These are phyloP conservation scores for Eutrema salsugineum DNA, from an alignment of 441 rosid genomes.

Conservation along the genomic window DNA sequence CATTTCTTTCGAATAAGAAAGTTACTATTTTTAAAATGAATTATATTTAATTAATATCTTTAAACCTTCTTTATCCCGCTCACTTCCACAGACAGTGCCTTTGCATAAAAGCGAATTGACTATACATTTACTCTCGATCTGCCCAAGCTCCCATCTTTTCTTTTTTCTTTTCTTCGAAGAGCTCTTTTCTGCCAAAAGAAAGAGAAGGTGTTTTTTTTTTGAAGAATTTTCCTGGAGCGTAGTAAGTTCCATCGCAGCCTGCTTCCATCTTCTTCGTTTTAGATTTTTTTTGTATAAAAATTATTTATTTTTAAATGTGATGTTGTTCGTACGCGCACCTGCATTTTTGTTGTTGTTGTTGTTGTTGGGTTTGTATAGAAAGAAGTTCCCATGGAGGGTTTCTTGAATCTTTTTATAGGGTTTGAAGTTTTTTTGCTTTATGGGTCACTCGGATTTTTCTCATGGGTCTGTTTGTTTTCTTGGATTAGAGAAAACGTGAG, in stretches of 20 bases:
- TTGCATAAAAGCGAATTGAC: slow-evolving; percentile 32
- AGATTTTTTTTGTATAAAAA: no score
- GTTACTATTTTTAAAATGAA: neutral
- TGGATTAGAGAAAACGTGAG: neutral
- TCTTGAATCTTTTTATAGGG: neutral
- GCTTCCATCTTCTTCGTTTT: neutral
- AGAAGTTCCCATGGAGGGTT: neutral
- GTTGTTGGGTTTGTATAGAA: neutral
- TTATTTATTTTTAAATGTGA: neutral
- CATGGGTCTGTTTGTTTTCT: neutral
- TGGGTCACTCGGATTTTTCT: slow-evolving; percentile 6
- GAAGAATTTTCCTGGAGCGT: neutral
- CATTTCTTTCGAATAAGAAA: neutral
- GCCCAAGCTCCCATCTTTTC: slow-evolving; percentile 27
- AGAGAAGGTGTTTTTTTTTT: slow-evolving; percentile 13
- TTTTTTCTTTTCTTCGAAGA: slow-evolving; percentile 22
- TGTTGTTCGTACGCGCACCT: neutral
- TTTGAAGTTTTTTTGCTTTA: neutral
- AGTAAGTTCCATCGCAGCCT: slow-evolving; percentile 14
- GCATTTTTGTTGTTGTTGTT: neutral
- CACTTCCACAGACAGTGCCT: slow-evolving; percentile 28
- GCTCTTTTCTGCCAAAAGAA: neutral
- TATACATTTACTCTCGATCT: slow-evolving; percentile 29
- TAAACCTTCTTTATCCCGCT: slow-evolving; percentile 50
- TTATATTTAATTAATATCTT: slow-evolving; percentile 18